Evolutionary conservation across 1,139 yeast species (phyloP), one percentile per base, ranked within the genome.

Genomic region (Hyphopichia khmerensis): DNA sequence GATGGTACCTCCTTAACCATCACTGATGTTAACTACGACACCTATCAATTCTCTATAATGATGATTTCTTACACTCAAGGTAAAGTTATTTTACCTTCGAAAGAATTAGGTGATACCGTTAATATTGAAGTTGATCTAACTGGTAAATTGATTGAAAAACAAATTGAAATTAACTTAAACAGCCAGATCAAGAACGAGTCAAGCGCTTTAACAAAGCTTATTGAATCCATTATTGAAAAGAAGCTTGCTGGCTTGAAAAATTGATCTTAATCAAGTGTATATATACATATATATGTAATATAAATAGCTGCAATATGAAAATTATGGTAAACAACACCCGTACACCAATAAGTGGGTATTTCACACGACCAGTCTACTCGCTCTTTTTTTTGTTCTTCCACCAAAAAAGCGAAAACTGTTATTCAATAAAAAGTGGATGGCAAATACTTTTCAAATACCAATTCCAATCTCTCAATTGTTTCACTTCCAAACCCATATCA

Each of bases 1-100:
- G 99, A 93, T 59, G 99, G 99, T 29, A 85, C 96, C 0, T 87
- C 96, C n/a, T 73, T 93, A 53, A 93, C 99, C 0, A 84, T 95
- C 14, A 89, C 95, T 1, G 72, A 71, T 23, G 97, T 90, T 10
- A 82, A 88, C 57, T 74, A 79, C 50, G 59, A 55, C 3, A 67
- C 64, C 15, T 74, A 67, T 18, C 77, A 80, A 32, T 93, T 95
- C 56, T 79, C 88, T 41, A 89, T 93, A 44, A 88, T 91, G 85
- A 82, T 93, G 83, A 87, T 93, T 43, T 86, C 89, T 41, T 91
- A 91, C 62, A 91, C 98, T 0, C 99, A 93, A 64, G 78, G 72
- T 15, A 84, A 83, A 62, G 96, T 93, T 29, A 75, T 86, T 3
- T 68, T 90, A 65, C 84, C 96, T 9, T 52, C 59, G 45, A 91